Conservation (phyloP, 176 grass and related monocot species). For the Juncus inflexus region DNA sequence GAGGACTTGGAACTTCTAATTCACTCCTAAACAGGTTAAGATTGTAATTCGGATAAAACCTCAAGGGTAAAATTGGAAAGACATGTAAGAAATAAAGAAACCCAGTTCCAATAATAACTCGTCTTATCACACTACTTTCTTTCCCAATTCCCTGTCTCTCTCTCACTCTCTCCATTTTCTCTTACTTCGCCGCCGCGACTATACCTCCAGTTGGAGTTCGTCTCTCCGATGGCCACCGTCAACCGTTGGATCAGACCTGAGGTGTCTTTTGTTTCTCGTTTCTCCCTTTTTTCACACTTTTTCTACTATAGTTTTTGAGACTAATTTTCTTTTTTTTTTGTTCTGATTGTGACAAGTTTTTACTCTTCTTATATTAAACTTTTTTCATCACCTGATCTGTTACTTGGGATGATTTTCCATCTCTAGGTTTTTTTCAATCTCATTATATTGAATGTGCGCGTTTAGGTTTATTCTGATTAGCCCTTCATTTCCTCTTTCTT, state of each 20-base stretch:
- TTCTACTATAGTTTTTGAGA: background rate
- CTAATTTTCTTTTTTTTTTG: too few species aligned
- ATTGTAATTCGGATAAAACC: background rate
- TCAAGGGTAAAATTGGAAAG: slow-evolving; percentile 34
- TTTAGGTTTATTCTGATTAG: too few species aligned
- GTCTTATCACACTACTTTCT: background rate
- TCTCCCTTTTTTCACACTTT: background rate
- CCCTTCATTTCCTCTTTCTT: background rate
- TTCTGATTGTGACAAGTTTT: too few species aligned
- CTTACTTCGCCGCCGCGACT: slow-evolving; percentile 7
- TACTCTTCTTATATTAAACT: too few species aligned
- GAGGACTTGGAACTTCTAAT: too few species aligned
- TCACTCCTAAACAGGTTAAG: too few species aligned
- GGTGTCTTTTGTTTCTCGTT: slow-evolving; percentile 28
- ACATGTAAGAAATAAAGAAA: background rate
- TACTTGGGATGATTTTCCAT: too few species aligned
- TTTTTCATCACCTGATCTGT: too few species aligned
- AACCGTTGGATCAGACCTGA: slow-evolving; percentile 78
- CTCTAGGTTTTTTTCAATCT: too few species aligned
- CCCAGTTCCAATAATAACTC: slow-evolving; percentile 24
- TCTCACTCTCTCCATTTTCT: slow-evolving; percentile 9
- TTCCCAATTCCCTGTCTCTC: slow-evolving; percentile 18
- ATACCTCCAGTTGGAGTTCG: background rate
- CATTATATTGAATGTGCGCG: too few species aligned
- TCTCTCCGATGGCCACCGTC: slow-evolving; percentile 44